Evolutionary conservation across 208 protist species (phyloP), one percentile per base, ranked within the genome.

Genomic region (Leishmania guyanensis): DNA sequence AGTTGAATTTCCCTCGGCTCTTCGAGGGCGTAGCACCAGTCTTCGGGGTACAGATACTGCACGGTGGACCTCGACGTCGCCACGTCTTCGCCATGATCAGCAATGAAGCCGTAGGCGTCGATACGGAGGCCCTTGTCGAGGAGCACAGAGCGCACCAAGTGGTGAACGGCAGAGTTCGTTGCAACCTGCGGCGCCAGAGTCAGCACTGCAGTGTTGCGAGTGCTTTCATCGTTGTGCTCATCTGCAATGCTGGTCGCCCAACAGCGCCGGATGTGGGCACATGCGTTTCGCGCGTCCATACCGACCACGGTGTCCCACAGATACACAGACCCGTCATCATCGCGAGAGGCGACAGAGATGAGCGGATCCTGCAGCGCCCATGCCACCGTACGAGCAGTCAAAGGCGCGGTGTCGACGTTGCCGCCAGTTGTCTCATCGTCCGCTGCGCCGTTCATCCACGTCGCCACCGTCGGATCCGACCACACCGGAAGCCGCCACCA

Each of bases 401-500:
- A 62, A 29, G 80, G 14, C 39, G 64, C 22, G 3, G 16, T 17
- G 33, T 46, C 51, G 72, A 36, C 20, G 72, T 46, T 50, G 58
- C 29, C 50, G 8, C 69, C 26, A 1, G 36, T 29, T 12, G 26
- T 29, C 10, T 54, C 46, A 51, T 73, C 46, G 22, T 51, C 46
- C 43, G 22, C 39, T 33, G 46, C 12, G 46, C 26, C 46, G 22
- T 3, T 16, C 51, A 48, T 36, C 78, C 81, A 84, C 39, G 22
- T 29, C 36, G 60, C 39, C n/a, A 76, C 85, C 3, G 74, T 62
- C 10, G 85, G 81, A 56, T 88, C 85, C 0, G 82, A 79, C 73
- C 54, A 80, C 46, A 88, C 43, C 22, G 86, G 88, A 53, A 90
- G 85, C 39, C 77, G 82, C 65, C 95, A 83, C 90, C 93, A 97